A percentile compares a stretch with the other conserved stretches of the same genome.
Evolutionary conservation across 2,329 filamentous ascomycete species (phyloP).

Genomic region (Acrocalymma vagum): DNA sequence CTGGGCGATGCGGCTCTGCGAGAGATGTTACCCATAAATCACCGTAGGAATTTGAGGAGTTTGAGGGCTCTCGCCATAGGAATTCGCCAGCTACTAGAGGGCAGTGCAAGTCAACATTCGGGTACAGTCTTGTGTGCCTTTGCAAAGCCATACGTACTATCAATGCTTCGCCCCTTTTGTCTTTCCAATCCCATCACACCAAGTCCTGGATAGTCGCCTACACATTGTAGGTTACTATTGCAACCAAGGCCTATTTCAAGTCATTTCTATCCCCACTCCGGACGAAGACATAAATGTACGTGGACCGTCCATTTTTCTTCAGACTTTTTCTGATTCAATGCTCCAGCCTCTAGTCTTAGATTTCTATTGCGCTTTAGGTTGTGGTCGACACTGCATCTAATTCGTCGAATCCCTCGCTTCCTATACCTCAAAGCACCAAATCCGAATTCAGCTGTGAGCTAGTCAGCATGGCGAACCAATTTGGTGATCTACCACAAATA

Average conservation of each 20-base stretch:
- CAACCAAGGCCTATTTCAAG: neutral
- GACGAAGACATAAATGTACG: neutral
- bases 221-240: constrained; percentile 7
- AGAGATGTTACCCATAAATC: constrained; percentile 38
- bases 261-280: neutral
- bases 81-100: constrained; percentile 28
- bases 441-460: neutral
- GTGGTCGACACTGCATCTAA: too few species aligned
- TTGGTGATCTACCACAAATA: constrained; percentile 41
- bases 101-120: constrained; percentile 37
- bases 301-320: too few species aligned
- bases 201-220: constrained; percentile 16
- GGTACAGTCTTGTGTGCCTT: constrained; percentile 33
- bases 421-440: neutral
- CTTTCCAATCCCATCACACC: constrained; percentile 16
- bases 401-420: too few species aligned
- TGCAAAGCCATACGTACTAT: constrained; percentile 11
- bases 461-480: constrained; percentile 27
- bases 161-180: constrained; percentile 39
- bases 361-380: too few species aligned
- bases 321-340: too few species aligned
- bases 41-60: constrained; percentile 28
- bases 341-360: too few species aligned
- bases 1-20: constrained; percentile 45
- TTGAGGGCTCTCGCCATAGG: constrained; percentile 24